Conservation (phyloP, 2,329 filamentous ascomycete species). For the Fusarium sp. region DNA sequence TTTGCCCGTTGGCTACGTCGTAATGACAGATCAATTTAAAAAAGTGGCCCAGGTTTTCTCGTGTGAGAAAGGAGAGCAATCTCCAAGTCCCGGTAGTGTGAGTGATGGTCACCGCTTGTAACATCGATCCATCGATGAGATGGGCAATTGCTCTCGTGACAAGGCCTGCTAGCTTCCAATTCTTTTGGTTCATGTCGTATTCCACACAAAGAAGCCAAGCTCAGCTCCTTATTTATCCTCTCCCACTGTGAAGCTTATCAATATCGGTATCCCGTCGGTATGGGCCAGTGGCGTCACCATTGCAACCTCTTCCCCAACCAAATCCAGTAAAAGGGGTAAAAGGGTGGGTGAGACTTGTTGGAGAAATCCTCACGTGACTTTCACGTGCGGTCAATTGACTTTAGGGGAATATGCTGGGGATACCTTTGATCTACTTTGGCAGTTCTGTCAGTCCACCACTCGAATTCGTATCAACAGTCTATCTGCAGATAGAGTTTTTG, state of each 20-base stretch:
- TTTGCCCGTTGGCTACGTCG: conserved; percentile 1
- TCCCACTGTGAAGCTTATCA: neutral
- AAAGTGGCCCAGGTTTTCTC: conserved; percentile 34
- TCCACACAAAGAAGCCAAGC: conserved; percentile 2
- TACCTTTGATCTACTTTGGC: neutral
- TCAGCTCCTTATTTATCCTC: conserved; percentile 4
- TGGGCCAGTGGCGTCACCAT: conserved; percentile 30
- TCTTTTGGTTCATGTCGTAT: neutral
- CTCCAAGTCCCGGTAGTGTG: conserved; percentile 29
- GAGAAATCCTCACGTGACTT: conserved; percentile 23
- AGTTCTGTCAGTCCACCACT: neutral
- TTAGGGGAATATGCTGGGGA: neutral
- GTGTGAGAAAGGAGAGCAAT: conserved; percentile 36
- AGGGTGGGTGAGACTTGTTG: conserved; percentile 3
- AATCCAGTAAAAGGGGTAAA: conserved; percentile 17
- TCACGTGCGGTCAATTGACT: neutral
- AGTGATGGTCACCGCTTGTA: neutral
- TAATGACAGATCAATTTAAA: conserved; percentile 38
- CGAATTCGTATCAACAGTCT: neutral
- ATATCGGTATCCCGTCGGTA: conserved; percentile 1
- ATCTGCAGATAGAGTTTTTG: neutral
- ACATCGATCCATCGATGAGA: conserved; percentile 22
- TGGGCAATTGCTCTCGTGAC: conserved; percentile 38
- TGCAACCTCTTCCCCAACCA: conserved; percentile 13
- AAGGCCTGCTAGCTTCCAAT: conserved; percentile 18